Percentiles rank a stretch among this genome's conserved stretches.
Conservation (phyloP, 164 flowering plant species). For the grape (Vitis vinifera) region DNA sequence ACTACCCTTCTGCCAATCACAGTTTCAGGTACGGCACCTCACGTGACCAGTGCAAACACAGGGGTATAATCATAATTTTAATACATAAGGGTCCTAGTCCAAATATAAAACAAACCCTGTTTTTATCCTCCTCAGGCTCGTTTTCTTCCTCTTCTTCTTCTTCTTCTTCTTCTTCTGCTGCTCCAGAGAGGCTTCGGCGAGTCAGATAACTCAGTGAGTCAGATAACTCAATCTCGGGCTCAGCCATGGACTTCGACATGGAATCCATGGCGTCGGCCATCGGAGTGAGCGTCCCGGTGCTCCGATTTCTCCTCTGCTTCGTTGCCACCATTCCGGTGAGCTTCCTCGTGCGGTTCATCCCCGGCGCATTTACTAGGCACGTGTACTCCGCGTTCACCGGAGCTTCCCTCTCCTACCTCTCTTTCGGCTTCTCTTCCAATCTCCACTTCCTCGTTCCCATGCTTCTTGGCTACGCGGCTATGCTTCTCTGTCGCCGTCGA, state of each 20-base stretch:
- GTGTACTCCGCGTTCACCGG: constrained; percentile 68
- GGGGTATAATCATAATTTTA: too few relatives aligned
- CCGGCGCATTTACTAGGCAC: constrained; percentile 60
- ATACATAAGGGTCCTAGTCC: too few relatives aligned
- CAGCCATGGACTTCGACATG: constrained; percentile 41
- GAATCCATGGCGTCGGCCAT: constrained; percentile 68
- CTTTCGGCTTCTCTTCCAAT: constrained; percentile 90
- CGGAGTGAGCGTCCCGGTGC: constrained; percentile 77
- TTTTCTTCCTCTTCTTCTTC: too few relatives aligned
- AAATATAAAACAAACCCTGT: not conserved
- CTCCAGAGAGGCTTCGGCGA: too few relatives aligned
- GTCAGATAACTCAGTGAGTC: not conserved
- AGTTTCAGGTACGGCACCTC: too few relatives aligned
- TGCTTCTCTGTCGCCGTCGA: constrained; percentile 60
- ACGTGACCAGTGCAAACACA: too few relatives aligned
- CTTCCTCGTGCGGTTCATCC: constrained; percentile 66
- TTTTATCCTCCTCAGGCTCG: not conserved
- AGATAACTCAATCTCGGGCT: not conserved
- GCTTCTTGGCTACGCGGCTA: constrained; percentile 71
- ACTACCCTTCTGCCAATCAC: too few relatives aligned
- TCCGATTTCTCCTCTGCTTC: constrained; percentile 85
- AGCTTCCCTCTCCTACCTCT: constrained; percentile 70
- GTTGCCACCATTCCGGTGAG: constrained; percentile 84
- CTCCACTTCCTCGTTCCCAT: constrained; percentile 91
- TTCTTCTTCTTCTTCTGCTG: too few relatives aligned